phyloP scores from a whole-genome alignment of 2,329 filamentous ascomycete genomes.

The Botryotinia calthae region DNA sequence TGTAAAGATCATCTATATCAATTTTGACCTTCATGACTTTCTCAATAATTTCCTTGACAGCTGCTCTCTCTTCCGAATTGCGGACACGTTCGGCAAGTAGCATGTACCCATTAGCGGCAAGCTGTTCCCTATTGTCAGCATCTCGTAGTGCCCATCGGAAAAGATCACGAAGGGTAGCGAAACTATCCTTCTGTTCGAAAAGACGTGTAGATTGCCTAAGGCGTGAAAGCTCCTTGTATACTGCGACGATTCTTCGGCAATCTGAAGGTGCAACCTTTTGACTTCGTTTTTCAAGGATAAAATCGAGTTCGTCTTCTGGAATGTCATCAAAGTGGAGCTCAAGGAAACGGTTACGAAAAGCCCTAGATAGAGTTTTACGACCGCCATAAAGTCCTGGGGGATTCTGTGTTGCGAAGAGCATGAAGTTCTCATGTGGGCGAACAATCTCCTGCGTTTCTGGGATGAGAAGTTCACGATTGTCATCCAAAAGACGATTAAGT shows the following conservation, averaged over 20 bases:
- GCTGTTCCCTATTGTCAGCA: conserved; percentile 80
- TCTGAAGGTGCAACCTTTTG: conserved; percentile 86
- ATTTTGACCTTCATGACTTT: conserved; percentile 84
- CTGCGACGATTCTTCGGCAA: conserved; percentile 84
- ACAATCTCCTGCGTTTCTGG: conserved; percentile 96
- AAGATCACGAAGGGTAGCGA: conserved; percentile 91
- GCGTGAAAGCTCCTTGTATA: conserved; percentile 89
- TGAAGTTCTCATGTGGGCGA: conserved; percentile 89
- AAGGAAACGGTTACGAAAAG: conserved; percentile 94
- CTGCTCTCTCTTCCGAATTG: conserved; percentile 79
- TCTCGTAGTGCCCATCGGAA: conserved; percentile 91
- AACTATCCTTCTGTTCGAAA: conserved; percentile 96
- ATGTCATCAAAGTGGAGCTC: conserved; percentile 99
- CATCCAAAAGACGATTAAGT: conserved; percentile 89
- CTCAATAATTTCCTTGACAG: conserved; percentile 86
- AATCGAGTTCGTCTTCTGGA: conserved; percentile 87
- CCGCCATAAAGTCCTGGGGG: conserved; percentile 94
- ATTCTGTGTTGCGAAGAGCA: conserved; percentile 97
- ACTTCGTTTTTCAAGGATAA: conserved; percentile 84
- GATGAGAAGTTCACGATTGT: conserved; percentile 92
- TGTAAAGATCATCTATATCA: conserved; percentile 71
- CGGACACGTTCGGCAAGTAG: conserved; percentile 90
- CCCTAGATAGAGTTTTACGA: conserved; percentile 85
- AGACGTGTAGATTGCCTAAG: conserved; percentile 85
- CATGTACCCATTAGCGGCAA: conserved; percentile 94